phyloP scores from a whole-genome alignment of 139 green algal genomes.

The Volvox africanus region DNA sequence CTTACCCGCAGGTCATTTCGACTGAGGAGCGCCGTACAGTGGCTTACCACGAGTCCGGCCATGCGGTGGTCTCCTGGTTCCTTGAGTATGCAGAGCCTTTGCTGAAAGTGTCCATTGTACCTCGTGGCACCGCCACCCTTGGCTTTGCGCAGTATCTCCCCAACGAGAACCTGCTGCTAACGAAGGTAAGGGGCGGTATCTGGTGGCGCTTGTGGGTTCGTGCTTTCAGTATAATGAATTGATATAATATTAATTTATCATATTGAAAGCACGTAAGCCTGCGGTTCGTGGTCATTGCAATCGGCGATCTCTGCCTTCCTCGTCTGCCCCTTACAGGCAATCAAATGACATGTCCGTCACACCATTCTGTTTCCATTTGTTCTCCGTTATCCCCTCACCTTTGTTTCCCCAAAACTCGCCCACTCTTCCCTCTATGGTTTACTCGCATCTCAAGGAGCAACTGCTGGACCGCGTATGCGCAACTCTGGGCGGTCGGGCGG shows the following conservation, averaged over 20 bases:
- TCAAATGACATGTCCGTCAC: no score
- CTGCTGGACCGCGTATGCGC: slow-evolving; percentile 94
- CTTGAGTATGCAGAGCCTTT: slow-evolving; percentile 97
- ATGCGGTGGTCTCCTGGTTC: slow-evolving; percentile 98
- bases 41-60: slow-evolving; percentile 96
- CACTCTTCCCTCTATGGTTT: not conserved
- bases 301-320: no score
- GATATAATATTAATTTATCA: no score
- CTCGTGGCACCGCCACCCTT: slow-evolving; percentile 92
- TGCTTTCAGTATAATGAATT: no score
- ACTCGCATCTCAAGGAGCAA: slow-evolving; percentile 73
- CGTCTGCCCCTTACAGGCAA: no score
- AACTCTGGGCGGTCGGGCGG: slow-evolving; percentile 94
- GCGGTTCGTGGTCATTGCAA: no score
- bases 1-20: slow-evolving; percentile 64
- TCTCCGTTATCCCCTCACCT: not conserved
- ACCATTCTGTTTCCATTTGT: no score
- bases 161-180: slow-evolving; percentile 98
- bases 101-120: slow-evolving; percentile 98
- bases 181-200: slow-evolving; percentile 59
- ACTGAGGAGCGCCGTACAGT: slow-evolving; percentile 94
- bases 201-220: no score
- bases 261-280: no score
- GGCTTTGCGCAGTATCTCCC: slow-evolving; percentile 99
- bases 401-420: not conserved